A percentile compares a stretch with the other conserved stretches of the same genome.
Conservation (phyloP, 2,329 filamentous ascomycete genomes). For the Clarireedia paspali region DNA sequence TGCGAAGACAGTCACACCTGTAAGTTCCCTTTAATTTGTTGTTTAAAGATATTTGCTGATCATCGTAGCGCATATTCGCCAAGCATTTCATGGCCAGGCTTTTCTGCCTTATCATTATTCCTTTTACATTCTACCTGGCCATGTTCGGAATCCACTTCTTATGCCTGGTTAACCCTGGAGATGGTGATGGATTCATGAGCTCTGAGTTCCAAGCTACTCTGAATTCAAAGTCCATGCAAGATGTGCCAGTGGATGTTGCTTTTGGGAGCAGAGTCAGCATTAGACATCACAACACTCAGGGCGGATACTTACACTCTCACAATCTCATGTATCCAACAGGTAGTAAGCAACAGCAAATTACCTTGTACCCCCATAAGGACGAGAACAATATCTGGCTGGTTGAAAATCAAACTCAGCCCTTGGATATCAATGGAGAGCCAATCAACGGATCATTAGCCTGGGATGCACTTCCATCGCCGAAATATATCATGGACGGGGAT, state of each 20-base stretch:
- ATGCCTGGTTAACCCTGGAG: conserved; percentile 87
- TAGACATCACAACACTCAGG: conserved; percentile 94
- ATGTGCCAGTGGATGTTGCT: conserved; percentile 85
- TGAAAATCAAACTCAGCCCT: conserved; percentile 92
- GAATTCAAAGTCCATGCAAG: conserved; percentile 94
- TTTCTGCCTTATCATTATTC: conserved; percentile 89
- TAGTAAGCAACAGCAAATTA: conserved; percentile 98
- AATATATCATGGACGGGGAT: conserved; percentile 70
- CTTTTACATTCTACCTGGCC: conserved; percentile 81
- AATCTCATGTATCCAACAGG: conserved; percentile 95
- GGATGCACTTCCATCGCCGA: conserved; percentile 61
- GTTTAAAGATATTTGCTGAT: conserved; percentile 20
- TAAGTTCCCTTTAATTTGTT: conserved; percentile 32
- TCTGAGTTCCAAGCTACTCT: conserved; percentile 97
- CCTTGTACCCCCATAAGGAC: conserved; percentile 97
- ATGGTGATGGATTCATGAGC: conserved; percentile 99
- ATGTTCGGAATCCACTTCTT: conserved; percentile 98
- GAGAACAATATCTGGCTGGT: conserved; percentile 93
- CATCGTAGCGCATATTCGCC: conserved; percentile 62
- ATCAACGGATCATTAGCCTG: conserved; percentile 79
- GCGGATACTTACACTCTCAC: conserved; percentile 95
- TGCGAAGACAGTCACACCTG: conserved; percentile 71
- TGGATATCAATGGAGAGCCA: conserved; percentile 64
- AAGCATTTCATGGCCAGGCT: conserved; percentile 90
- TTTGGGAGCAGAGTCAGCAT: conserved; percentile 81